These are phyloP conservation scores for Phlebiopsis flavidoalba DNA, from an alignment of 768 basidiomycete genomes.

Conservation along the genomic window DNA sequence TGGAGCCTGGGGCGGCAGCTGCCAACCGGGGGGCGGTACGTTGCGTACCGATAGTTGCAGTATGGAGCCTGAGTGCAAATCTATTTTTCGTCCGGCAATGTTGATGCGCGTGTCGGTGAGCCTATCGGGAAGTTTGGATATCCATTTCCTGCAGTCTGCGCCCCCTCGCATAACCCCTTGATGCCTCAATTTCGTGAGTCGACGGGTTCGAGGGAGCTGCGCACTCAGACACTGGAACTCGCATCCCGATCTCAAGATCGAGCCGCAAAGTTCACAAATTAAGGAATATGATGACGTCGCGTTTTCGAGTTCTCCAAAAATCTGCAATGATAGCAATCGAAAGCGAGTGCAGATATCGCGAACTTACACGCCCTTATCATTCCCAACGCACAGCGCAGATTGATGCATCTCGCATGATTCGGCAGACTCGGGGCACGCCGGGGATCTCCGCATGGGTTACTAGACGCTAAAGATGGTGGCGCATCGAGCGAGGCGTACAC, in stretches of 20 bases:
- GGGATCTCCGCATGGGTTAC: too few relatives aligned
- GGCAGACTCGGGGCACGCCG: neutral
- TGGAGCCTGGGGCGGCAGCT: neutral
- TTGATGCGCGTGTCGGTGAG: neutral
- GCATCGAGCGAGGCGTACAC: too few relatives aligned
- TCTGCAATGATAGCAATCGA: neutral
- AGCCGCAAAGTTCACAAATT: too few relatives aligned
- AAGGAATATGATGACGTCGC: slow-evolving; percentile 55
- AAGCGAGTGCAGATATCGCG: neutral
- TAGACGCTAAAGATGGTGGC: too few relatives aligned
- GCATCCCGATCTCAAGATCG: too few relatives aligned
- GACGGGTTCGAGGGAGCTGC: slow-evolving; percentile 17
- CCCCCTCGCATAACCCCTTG: neutral
- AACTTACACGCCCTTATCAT: neutral
- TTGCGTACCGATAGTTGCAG: neutral
- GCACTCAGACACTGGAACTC: slow-evolving; percentile 62
- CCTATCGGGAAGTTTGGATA: neutral
- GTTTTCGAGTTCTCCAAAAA: slow-evolving; percentile 49
- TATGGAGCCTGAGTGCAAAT: too few relatives aligned
- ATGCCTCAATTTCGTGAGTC: neutral
- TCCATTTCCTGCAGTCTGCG: neutral
- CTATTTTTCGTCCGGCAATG: neutral
- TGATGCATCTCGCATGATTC: neutral
- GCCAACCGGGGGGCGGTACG: neutral
- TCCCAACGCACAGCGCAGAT: neutral